Percentiles rank a stretch among this genome's conserved stretches.
phyloP scores from a whole-genome alignment of 1,284 basidiomycete genomes.

The Cryptococcus jaspeensis region DNA sequence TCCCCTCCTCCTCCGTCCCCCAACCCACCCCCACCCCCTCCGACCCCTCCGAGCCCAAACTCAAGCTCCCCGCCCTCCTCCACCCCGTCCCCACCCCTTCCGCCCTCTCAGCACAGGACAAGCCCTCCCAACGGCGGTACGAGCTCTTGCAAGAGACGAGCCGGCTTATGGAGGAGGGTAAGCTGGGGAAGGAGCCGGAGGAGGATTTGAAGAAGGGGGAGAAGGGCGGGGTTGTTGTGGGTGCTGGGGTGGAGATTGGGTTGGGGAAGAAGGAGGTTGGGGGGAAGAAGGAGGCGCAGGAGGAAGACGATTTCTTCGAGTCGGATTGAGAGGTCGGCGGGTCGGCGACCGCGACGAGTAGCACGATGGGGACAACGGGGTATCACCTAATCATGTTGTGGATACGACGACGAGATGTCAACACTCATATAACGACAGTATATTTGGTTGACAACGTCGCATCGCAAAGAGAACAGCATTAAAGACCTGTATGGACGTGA shows the following conservation, averaged over 20 bases:
- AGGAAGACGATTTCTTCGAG: conserved; percentile 58
- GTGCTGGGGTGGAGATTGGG: not conserved
- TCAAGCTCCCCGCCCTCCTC: conserved; percentile 54
- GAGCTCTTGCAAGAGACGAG: conserved; percentile 64
- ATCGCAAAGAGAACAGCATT: not conserved
- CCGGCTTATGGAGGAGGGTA: conserved; percentile 63
- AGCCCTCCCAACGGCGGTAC: conserved; percentile 59
- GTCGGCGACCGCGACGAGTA: no score
- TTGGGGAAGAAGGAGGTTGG: conserved; percentile 26
- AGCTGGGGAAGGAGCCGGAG: conserved; percentile 65
- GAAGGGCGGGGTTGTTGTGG: conserved; percentile 4
- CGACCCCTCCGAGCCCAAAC: conserved; percentile 22
- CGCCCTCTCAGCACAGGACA: conserved; percentile 30
- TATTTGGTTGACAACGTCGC: no score
- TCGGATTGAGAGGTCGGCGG: conserved; percentile 2
- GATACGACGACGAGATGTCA: no score
- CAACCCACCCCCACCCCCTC: conserved; percentile 14
- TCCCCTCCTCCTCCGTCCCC: conserved; percentile 58
- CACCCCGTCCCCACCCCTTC: conserved; percentile 39
- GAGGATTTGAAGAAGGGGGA: conserved; percentile 13
- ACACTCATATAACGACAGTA: no score
- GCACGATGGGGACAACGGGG: no score
- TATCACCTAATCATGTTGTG: no score
- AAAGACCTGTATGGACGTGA: not conserved
- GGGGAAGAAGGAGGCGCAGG: conserved; percentile 26